Base-by-base conservation (phyloP, 805 yeast species). In the Cyberlindnera meyerae region DNA sequence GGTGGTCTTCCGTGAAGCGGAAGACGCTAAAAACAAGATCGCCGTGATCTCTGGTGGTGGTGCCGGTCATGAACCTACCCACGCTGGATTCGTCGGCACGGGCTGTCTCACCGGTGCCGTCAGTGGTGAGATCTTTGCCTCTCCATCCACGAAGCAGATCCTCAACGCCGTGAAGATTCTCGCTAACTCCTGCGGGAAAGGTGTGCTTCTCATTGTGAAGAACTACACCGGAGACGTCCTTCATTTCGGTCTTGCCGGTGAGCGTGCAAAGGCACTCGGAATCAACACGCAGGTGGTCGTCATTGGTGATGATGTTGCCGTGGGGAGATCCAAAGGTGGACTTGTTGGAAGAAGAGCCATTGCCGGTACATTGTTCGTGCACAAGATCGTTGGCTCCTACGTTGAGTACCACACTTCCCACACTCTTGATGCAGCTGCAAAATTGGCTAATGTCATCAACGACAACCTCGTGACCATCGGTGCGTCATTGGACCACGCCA, bases 201-300 rank as follows among this genome's bases (percentile, higher is more conserved):
- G 96, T 20, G 79, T 86, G 6, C 61, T 89, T 36, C 64, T 89
- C 27, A 74, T 89, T 33, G 94, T 86, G 29, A 89, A 89, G 62
- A 89, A 90, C 62, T 89, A 89, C 62, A 89, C 97, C 4, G 97
- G 97, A 22, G 97, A 89, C 62, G 80, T 90, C 13, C 64, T 89
- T 37, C 96, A 89, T 61, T 89, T 90, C 61, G 96, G 96, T 2
- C 66, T 90, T 36, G 94, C 95, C 3, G 88, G 82, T 3, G 97
- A 89, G 58, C 70, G 94, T 48, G 90, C 95, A 20, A 81, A 80
- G 55, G 79, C 82, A 14, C 73, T 75, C 31, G 96, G 95, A 8
- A 71, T 73, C 44, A 67, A 75, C 27, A 80, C 82, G 22, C 88
- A 82, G 44, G 70, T 86, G 43, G 77, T 84, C 29, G 73, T 82